Conservation (phyloP, 164 flowering plant genomes). For the Nelumbo lutea region DNA sequence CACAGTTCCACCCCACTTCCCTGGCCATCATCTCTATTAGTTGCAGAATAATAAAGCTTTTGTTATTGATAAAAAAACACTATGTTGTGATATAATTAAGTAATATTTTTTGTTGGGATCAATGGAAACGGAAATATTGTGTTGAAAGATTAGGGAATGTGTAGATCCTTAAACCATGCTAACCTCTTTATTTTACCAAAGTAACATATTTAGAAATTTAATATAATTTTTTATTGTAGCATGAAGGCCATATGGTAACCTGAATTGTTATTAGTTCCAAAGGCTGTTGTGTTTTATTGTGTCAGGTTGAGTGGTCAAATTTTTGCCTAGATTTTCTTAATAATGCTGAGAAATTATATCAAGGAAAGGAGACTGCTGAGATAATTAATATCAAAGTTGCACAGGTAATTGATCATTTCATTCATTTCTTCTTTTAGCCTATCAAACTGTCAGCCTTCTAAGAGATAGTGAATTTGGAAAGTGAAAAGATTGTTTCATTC, state of each 20-base stretch:
- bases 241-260: background rate
- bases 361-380: slow-evolving; percentile 59
- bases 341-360: slow-evolving; percentile 48
- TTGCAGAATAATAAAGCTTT: too few relatives aligned
- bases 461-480: background rate
- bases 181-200: too few relatives aligned
- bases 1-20: too few relatives aligned
- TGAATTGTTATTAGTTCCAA: background rate
- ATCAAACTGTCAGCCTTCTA: background rate
- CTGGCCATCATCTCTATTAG: too few relatives aligned
- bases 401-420: slow-evolving; percentile 40
- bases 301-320: slow-evolving; percentile 83
- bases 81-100: too few relatives aligned
- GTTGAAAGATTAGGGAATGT: too few relatives aligned
- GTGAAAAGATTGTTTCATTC: background rate
- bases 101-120: too few relatives aligned
- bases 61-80: too few relatives aligned
- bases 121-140: too few relatives aligned
- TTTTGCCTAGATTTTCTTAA: slow-evolving; percentile 51
- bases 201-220: too few relatives aligned
- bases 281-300: background rate
- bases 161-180: too few relatives aligned
- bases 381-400: slow-evolving; percentile 57
- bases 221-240: background rate
- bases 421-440: background rate